These are phyloP conservation scores for Euphrasia confusa DNA, from an alignment of 257 asterid genomes.

Conservation along the genomic window DNA sequence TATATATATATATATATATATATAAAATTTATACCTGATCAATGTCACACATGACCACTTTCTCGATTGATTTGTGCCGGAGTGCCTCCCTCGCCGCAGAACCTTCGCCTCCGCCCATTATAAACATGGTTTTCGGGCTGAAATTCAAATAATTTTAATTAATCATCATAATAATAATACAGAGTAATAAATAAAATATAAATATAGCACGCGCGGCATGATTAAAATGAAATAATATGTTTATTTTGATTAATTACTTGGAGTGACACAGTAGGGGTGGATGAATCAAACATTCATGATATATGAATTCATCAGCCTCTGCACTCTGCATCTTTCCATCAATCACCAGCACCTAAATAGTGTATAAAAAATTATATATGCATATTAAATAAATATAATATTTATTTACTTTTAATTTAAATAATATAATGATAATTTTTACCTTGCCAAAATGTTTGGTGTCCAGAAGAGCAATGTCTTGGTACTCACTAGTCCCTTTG, in stretches of 20 bases:
- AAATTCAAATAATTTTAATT: too few species aligned
- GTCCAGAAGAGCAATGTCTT: constrained; percentile 89
- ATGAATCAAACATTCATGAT: constrained; percentile 94
- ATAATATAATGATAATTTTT: background rate
- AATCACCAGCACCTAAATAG: constrained; percentile 66
- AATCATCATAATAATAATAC: too few species aligned
- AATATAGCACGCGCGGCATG: background rate
- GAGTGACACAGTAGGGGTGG: constrained; percentile 92
- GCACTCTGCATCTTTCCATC: constrained; percentile 99
- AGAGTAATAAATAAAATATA: too few species aligned
- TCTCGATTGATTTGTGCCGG: constrained; percentile 66
- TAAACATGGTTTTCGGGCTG: constrained; percentile 75
- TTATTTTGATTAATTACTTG: constrained; percentile 33
- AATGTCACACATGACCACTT: constrained; percentile 95
- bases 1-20: too few species aligned
- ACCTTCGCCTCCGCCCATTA: constrained; percentile 99
- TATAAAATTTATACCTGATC: constrained; percentile 49
- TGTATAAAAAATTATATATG: background rate
- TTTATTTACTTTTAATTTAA: background rate
- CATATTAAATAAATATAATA: background rate
- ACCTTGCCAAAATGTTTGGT: constrained; percentile 95
- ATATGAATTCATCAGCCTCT: constrained; percentile 88
- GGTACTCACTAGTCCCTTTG: constrained; percentile 87
- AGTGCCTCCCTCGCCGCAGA: constrained; percentile 96
- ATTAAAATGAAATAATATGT: too few species aligned